Percentiles rank a stretch among this genome's conserved stretches.
phyloP scores from a whole-genome alignment of 2,329 filamentous ascomycete species.

The Cladobotryum mycophilum region DNA sequence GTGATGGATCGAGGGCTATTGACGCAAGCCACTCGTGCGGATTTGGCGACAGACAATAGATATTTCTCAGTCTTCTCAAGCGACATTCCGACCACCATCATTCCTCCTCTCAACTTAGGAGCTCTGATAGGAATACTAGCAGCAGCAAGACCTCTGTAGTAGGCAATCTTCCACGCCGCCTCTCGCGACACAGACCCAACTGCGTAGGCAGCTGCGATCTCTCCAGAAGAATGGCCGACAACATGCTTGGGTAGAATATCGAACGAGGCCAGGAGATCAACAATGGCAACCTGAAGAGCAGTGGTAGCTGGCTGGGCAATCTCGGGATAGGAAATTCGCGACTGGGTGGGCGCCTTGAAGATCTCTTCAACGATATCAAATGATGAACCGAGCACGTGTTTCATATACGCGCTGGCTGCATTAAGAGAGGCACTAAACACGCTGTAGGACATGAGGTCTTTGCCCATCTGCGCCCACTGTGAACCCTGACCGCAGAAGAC shows the following conservation, averaged over 20 bases:
- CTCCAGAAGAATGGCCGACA: slow-evolving; percentile 42
- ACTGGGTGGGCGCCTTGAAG: slow-evolving; percentile 18
- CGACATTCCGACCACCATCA: slow-evolving; percentile 37
- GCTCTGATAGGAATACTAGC: slow-evolving; percentile 21
- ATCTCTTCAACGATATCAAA: slow-evolving; percentile 34
- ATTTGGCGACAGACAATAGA: slow-evolving; percentile 16
- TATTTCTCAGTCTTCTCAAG: slow-evolving; percentile 21
- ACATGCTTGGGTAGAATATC: slow-evolving; percentile 28
- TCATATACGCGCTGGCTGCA: slow-evolving; percentile 26
- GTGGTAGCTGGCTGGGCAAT: slow-evolving; percentile 38
- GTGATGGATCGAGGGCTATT: slow-evolving; percentile 40
- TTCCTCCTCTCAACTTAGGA: slow-evolving; percentile 29
- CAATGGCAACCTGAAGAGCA: slow-evolving; percentile 35
- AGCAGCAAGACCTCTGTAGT: slow-evolving; percentile 33
- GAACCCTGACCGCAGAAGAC: slow-evolving; percentile 39
- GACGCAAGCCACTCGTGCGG: slow-evolving; percentile 35
- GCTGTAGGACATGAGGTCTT: slow-evolving; percentile 34
- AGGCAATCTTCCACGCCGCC: slow-evolving; percentile 36
- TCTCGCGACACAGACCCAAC: slow-evolving; percentile 29
- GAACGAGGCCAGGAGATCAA: slow-evolving; percentile 33
- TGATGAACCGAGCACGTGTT: slow-evolving; percentile 21
- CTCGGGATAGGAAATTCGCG: slow-evolving; percentile 27
- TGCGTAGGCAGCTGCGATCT: slow-evolving; percentile 41
- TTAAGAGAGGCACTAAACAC: slow-evolving; percentile 36
- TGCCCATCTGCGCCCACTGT: slow-evolving; percentile 38